phyloP scores from a whole-genome alignment of 2,329 filamentous ascomycete species.

The Talaromyces sp. region DNA sequence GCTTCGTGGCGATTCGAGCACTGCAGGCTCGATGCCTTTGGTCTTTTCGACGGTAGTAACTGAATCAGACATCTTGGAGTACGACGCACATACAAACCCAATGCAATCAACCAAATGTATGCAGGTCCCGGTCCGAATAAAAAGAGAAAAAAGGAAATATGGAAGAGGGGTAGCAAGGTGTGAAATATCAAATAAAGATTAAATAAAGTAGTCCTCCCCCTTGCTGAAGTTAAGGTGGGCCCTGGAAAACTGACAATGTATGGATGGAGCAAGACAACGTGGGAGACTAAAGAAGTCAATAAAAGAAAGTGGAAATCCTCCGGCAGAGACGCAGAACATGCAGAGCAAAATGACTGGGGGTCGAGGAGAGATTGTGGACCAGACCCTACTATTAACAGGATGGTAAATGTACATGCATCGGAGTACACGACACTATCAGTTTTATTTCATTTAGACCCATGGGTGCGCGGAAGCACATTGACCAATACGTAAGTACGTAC shows the following conservation, averaged over 20 bases:
- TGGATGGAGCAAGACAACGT: background rate
- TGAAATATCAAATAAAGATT: background rate
- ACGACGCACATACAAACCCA: background rate
- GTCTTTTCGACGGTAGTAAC: slow-evolving; percentile 3
- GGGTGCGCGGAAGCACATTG: background rate
- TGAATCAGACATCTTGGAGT: background rate
- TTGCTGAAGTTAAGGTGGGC: slow-evolving; percentile 1
- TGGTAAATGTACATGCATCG: background rate
- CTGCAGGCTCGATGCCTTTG: slow-evolving; percentile 7
- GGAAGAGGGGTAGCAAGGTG: background rate
- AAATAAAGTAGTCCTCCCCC: background rate
- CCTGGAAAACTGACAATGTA: background rate
- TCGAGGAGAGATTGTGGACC: background rate
- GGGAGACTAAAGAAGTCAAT: background rate
- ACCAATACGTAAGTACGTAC: background rate
- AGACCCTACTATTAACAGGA: background rate
- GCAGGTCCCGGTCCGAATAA: background rate
- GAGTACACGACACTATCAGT: background rate
- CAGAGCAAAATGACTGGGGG: background rate
- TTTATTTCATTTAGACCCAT: background rate
- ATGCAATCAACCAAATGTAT: background rate
- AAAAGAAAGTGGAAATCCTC: background rate
- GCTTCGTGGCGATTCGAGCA: slow-evolving; percentile 15
- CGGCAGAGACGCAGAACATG: slow-evolving; percentile 5
- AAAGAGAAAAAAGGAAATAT: background rate